Conservation (phyloP, 164 flowering plant species). For the Macadamia integrifolia region DNA sequence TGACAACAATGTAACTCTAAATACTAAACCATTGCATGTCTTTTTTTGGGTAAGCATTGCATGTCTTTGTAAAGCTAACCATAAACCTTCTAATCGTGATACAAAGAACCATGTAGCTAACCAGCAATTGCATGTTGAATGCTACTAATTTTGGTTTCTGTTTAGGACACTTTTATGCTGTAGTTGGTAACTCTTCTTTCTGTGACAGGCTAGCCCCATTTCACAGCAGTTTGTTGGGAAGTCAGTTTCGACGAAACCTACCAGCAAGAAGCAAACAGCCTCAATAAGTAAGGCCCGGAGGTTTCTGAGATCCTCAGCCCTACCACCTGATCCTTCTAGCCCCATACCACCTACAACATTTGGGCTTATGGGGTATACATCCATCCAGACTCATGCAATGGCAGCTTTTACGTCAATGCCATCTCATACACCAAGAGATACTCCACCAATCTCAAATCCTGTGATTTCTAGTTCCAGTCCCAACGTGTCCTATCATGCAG, state of each 20-base stretch:
- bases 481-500: conserved; percentile 14
- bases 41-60: no score
- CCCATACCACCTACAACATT: conserved; percentile 27
- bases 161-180: no score
- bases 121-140: background rate
- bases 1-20: no score
- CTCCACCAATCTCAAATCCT: conserved; percentile 13
- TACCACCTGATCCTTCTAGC: conserved; percentile 18
- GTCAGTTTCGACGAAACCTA: conserved; percentile 20
- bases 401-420: conserved; percentile 24
- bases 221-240: conserved; percentile 23
- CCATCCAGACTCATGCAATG: conserved; percentile 23
- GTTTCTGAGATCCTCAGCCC: conserved; percentile 13
- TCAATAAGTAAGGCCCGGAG: conserved; percentile 17
- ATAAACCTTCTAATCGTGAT: background rate
- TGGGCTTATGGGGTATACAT: conserved; percentile 32
- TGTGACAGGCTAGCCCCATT: conserved; percentile 22
- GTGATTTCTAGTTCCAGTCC: conserved; percentile 8
- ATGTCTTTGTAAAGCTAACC: no score
- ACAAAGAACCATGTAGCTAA: background rate
- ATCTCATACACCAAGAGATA: conserved; percentile 20
- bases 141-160: background rate
- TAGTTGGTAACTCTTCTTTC: background rate
- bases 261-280: conserved; percentile 25
- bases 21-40: no score